Evolutionary conservation across 163 green algal species (phyloP).

Genomic region (Scenedesmus sp.): DNA sequence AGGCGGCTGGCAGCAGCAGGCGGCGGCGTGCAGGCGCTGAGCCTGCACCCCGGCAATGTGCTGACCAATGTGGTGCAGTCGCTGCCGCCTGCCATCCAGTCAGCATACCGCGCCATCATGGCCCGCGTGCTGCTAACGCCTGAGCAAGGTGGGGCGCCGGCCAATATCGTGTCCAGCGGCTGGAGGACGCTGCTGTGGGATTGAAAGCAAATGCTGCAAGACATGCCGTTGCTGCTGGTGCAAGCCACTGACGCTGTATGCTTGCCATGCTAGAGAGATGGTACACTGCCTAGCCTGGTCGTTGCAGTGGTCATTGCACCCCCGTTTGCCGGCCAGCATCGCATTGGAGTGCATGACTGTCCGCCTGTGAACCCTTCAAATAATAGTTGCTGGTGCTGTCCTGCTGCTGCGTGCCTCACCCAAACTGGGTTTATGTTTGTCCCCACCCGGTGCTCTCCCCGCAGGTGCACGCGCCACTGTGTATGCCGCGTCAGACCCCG

Average conservation of each 20-base stretch:
- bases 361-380: too few relatives aligned
- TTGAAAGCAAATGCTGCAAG: neutral
- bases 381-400: too few relatives aligned
- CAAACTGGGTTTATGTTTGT: too few relatives aligned
- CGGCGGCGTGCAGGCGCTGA: constrained; percentile 60
- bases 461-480: constrained; percentile 73
- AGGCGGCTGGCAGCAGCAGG: constrained; percentile 58
- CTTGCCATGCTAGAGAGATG: too few relatives aligned
- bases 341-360: too few relatives aligned
- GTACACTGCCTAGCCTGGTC: too few relatives aligned
- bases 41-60: constrained; percentile 91
- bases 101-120: constrained; percentile 60
- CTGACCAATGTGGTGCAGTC: constrained; percentile 87
- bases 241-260: too few relatives aligned
- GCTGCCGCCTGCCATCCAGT: constrained; percentile 77
- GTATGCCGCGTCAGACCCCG: constrained; percentile 66
- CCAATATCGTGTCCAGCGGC: neutral
- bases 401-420: too few relatives aligned
- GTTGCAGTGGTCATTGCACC: too few relatives aligned
- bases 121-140: constrained; percentile 28
- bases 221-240: too few relatives aligned
- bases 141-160: constrained; percentile 33
- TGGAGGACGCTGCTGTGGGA: neutral
- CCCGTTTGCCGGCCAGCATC: too few relatives aligned
- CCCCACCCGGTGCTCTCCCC: too few relatives aligned